These are phyloP conservation scores for Diplocarpon mali DNA, from an alignment of 2,329 filamentous ascomycete genomes.

Conservation along the genomic window DNA sequence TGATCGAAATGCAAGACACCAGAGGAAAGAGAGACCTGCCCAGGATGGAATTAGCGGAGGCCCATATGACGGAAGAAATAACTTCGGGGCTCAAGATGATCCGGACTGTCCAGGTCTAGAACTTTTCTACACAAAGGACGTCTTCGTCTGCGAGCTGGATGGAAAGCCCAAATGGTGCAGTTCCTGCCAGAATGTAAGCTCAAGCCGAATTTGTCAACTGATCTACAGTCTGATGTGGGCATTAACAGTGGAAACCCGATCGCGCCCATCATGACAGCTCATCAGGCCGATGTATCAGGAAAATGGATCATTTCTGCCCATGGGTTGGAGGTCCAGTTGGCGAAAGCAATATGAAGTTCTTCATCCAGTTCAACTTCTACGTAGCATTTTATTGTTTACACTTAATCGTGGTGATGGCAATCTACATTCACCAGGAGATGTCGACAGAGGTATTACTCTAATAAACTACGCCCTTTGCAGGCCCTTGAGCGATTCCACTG, in stretches of 20 bases:
- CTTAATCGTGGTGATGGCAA: conserved; percentile 50
- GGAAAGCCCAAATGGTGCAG: conserved; percentile 83
- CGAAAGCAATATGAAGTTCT: conserved; percentile 84
- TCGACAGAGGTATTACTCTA: conserved; percentile 12
- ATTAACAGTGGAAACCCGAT: conserved; percentile 65
- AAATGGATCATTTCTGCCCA: conserved; percentile 94
- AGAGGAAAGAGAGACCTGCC: conserved; percentile 11
- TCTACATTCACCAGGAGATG: conserved; percentile 44
- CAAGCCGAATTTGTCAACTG: not conserved
- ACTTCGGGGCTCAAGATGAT: conserved; percentile 14
- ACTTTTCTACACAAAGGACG: conserved; percentile 68
- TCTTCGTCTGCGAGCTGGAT: conserved; percentile 73
- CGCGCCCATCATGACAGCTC: conserved; percentile 80
- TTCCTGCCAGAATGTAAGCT: conserved; percentile 50
- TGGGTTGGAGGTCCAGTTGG: conserved; percentile 92
- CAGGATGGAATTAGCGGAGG: conserved; percentile 15
- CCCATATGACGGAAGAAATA: conserved; percentile 15
- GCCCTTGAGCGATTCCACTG: conserved; percentile 12
- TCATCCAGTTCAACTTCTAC: conserved; percentile 77
- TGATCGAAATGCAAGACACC: conserved; percentile 16
- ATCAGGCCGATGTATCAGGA: conserved; percentile 75
- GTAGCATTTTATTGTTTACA: conserved; percentile 56
- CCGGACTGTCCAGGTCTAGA: conserved; percentile 61
- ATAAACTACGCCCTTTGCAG: not conserved
- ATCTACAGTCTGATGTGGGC: not conserved